Evolutionary conservation across 23 red algal genomes (phyloP).

Genomic region (Gracilaria caudata): DNA sequence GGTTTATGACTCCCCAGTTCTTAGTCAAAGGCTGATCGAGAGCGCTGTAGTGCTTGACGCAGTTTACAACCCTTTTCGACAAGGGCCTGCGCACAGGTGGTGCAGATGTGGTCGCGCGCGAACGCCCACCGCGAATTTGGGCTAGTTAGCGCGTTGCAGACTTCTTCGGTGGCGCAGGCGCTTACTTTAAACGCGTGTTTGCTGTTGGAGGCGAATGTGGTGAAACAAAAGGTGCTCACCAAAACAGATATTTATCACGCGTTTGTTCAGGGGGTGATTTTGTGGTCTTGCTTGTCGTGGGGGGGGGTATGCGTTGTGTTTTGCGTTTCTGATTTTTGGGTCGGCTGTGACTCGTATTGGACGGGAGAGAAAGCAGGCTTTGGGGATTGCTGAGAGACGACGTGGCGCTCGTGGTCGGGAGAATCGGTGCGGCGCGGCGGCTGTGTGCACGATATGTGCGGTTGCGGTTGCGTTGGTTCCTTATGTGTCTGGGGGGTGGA

Average conservation of each 20-base stretch:
- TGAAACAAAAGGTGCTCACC: slow-evolving; percentile 65
- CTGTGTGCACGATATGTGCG: slow-evolving; percentile 63
- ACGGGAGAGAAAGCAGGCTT: slow-evolving; percentile 62
- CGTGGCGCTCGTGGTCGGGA: slow-evolving; percentile 92
- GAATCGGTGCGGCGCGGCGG: slow-evolving; percentile 96
- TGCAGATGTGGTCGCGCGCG: too few species aligned
- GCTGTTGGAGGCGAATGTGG: slow-evolving; percentile 6
- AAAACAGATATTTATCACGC: slow-evolving; percentile 74
- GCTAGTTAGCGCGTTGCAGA: not conserved
- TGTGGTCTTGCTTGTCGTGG: slow-evolving; percentile 77
- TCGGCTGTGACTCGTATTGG: slow-evolving; percentile 69
- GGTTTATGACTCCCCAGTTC: slow-evolving; percentile 62
- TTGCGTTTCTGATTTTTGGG: slow-evolving; percentile 82
- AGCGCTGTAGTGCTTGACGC: slow-evolving; percentile 89
- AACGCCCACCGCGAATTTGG: too few species aligned
- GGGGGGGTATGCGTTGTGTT: slow-evolving; percentile 68
- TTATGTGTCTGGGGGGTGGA: not conserved
- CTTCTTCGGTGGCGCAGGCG: slow-evolving; percentile 25
- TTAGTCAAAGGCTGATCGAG: not conserved
- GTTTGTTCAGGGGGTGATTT: slow-evolving; percentile 61
- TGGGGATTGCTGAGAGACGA: slow-evolving; percentile 84
- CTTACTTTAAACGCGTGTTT: slow-evolving; percentile 31
- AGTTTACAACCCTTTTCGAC: slow-evolving; percentile 94
- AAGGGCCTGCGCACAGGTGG: too few species aligned
- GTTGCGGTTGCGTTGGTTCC: not conserved